Base-by-base conservation (phyloP, 2,329 filamentous ascomycete species). In the Colletotrichum tanaceti region DNA sequence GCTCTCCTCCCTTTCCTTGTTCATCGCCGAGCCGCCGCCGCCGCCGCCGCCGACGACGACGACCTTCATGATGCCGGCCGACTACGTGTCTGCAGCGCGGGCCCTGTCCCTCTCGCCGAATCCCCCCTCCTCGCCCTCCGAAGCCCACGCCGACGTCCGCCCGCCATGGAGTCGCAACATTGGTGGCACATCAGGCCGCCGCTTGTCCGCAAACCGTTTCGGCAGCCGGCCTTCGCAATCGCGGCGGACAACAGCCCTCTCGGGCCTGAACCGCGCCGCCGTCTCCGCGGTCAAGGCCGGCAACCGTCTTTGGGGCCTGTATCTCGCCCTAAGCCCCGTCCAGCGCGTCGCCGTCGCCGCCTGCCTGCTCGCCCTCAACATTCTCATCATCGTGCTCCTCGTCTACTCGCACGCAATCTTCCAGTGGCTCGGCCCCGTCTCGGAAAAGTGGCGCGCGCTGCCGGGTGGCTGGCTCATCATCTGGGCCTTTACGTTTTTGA, bases 371-470 rank as follows among this genome's bases (percentile, higher is more conserved):
- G 75, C 84, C 0, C 71, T 84, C n/a, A 79, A 86, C 64, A 82
- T 87, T 10, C 75, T 93, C 14, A 81, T 84, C 35, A 81, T 97
- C 61, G 81, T 94, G 5, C 90, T 93, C 77, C 82, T 97, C 64
- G 78, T 95, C 70, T 96, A 93, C 83, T 93, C 90, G 71, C 90
- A 95, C 78, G 82, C 85, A 72, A 91, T 98, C 77, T 97, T 98
- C 82, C 84, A 87, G 41, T 89, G 86, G 79, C 84, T 98, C 63
- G 87, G 85, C 14, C 93, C 94, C 7, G 79, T 90, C 14, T 93
- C 94, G 24, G 85, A 90, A 77, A 86, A 87, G 72, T 98, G 94
- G 94, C 89, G 93, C 75, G 85, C 88, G 38, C 82, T 94, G 5
- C 86, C 84, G 0, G 89, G 86, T 60, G 95, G 93, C 50, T 96